A percentile compares a stretch with the other conserved stretches of the same genome.
phyloP scores from a whole-genome alignment of 768 basidiomycete genomes.

The Agrocybe praecox region DNA sequence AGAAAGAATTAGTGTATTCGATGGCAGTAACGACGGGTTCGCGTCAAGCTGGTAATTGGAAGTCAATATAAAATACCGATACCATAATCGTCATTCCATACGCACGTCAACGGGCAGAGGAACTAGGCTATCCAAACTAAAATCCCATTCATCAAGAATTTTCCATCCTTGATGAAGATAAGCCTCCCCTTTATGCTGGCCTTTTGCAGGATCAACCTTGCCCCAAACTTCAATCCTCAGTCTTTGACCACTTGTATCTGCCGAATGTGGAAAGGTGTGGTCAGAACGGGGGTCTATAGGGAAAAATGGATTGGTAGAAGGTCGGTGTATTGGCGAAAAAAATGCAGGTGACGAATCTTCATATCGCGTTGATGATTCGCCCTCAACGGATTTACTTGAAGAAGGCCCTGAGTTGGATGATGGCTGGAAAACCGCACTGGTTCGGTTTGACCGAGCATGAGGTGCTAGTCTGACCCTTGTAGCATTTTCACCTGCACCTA shows the following conservation, averaged over 20 bases:
- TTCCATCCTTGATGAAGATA: conserved; percentile 48
- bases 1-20: conserved; percentile 72
- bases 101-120: conserved; percentile 67
- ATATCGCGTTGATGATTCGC: conserved; percentile 6
- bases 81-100: conserved; percentile 3
- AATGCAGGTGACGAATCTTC: conserved; percentile 52
- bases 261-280: conserved; percentile 55
- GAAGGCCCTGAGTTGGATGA: not conserved
- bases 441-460: not conserved
- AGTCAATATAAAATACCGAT: conserved; percentile 5
- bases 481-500: conserved; percentile 1
- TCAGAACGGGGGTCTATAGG: conserved; percentile 52
- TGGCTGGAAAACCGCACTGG: not conserved
- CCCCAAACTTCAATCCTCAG: conserved; percentile 66
- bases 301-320: conserved; percentile 86
- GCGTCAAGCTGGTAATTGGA: conserved; percentile 27
- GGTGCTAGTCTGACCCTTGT: not conserved
- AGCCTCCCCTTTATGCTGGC: conserved; percentile 3
- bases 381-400: not conserved
- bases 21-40: conserved; percentile 51
- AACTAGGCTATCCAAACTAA: conserved; percentile 59
- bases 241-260: conserved; percentile 51
- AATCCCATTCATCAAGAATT: conserved; percentile 66
- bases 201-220: conserved; percentile 23
- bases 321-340: conserved; percentile 76